A percentile compares a stretch with the other conserved stretches of the same genome.
Conservation (phyloP, 495 filamentous ascomycete species). For the Penicillium daleae region DNA sequence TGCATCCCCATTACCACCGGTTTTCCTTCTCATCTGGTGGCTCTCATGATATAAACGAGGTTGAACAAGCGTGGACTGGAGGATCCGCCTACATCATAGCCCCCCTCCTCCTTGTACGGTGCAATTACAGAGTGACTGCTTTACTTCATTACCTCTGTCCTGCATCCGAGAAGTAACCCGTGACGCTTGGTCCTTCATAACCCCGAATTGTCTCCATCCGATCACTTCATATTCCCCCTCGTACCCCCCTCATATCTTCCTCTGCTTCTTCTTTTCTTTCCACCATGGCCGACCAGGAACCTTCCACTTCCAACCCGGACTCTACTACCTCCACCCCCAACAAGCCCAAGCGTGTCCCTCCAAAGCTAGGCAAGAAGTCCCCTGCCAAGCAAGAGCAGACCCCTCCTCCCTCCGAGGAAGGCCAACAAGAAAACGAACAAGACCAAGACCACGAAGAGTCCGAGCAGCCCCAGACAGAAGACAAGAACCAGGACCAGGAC, state of each 20-base stretch:
- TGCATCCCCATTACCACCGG: constrained; percentile 1
- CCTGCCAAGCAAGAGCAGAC: constrained; percentile 42
- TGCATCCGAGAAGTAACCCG: neutral
- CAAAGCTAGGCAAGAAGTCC: constrained; percentile 41
- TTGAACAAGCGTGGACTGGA: constrained; percentile 17
- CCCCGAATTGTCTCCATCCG: constrained; percentile 20
- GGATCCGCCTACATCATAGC: constrained; percentile 30
- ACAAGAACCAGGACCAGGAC: constrained; percentile 19
- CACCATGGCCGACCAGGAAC: constrained; percentile 47
- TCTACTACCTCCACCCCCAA: constrained; percentile 26
- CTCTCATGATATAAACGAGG: constrained; percentile 28
- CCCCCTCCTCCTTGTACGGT: neutral
- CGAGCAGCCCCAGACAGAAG: no score
- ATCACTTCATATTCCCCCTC: constrained; percentile 36
- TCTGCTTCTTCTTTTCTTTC: constrained; percentile 31
- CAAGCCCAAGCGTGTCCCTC: constrained; percentile 37
- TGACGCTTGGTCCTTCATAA: constrained; percentile 31
- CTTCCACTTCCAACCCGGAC: constrained; percentile 30
- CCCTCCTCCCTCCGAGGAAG: constrained; percentile 35
- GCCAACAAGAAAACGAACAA: constrained; percentile 21
- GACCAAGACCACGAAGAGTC: constrained; percentile 19
- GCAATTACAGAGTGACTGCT: neutral
- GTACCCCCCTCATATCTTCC: constrained; percentile 8
- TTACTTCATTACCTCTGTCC: neutral
- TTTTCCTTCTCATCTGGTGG: constrained; percentile 19